These are phyloP conservation scores for Casuarina glauca DNA, from an alignment of 306 rosid genomes.

Conservation along the genomic window DNA sequence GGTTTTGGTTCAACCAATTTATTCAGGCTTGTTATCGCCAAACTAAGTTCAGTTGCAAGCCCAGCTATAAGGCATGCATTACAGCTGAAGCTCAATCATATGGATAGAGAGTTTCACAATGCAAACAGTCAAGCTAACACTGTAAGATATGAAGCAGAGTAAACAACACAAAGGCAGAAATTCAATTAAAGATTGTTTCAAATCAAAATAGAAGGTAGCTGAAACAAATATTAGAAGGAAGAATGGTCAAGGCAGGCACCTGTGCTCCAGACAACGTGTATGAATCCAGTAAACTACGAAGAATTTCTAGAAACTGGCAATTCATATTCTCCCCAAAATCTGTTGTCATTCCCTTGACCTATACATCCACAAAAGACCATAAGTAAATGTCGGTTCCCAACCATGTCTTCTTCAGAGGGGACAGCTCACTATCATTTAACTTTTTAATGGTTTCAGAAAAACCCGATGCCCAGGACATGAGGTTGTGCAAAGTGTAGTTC, in stretches of 20 bases:
- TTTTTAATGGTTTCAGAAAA: neutral
- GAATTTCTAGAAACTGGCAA: constrained; percentile 98
- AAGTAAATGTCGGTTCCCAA: constrained; percentile 1
- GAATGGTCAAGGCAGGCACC: constrained; percentile 41
- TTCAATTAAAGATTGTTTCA: neutral
- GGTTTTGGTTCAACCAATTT: neutral
- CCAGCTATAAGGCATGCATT: neutral
- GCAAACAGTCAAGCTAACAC: neutral
- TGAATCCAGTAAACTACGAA: constrained; percentile 86
- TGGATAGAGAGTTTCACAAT: neutral
- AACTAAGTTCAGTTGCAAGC: neutral
- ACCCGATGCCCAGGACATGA: neutral
- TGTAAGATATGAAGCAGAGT: neutral
- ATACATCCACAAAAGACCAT: constrained; percentile 22
- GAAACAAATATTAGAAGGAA: constrained; percentile 1
- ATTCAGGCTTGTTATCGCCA: constrained; percentile 2
- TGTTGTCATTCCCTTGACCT: constrained; percentile 91
- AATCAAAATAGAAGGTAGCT: constrained; percentile 9
- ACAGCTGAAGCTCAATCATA: neutral
- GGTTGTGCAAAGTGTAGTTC: neutral
- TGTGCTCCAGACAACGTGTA: constrained; percentile 82
- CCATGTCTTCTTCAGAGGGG: neutral
- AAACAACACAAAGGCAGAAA: neutral
- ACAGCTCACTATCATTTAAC: neutral
- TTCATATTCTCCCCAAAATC: constrained; percentile 95